These are phyloP conservation scores for Clarkia xantiana DNA, from an alignment of 345 rosid genomes.

Conservation along the genomic window DNA sequence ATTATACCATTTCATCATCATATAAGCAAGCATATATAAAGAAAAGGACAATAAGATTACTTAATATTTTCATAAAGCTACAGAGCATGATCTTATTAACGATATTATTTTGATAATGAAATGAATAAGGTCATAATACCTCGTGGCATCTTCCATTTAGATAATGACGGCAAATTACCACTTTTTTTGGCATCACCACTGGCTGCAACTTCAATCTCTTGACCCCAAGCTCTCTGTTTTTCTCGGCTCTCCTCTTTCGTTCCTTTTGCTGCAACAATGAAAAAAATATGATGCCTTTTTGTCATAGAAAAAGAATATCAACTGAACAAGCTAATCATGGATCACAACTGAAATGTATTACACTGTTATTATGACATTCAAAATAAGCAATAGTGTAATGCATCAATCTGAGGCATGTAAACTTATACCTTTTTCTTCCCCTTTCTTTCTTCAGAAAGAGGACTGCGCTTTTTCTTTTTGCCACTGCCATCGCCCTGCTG, in stretches of 20 bases:
- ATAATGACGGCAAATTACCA: constrained; percentile 56
- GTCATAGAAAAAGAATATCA: neutral
- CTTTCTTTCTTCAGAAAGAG: constrained; percentile 32
- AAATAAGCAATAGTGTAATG: neutral
- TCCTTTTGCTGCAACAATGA: constrained; percentile 34
- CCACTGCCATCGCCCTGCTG: constrained; percentile 16
- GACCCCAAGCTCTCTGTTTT: constrained; percentile 64
- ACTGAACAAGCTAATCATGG: neutral
- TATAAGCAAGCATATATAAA: too few relatives aligned
- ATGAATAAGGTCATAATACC: constrained; percentile 16
- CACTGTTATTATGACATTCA: neutral
- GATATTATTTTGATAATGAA: neutral
- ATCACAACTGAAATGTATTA: neutral
- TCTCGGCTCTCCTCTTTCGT: constrained; percentile 62
- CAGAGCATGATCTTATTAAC: too few relatives aligned
- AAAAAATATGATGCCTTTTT: neutral
- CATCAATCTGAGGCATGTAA: constrained; percentile 1
- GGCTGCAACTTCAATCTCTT: constrained; percentile 61
- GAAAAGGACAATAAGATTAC: too few relatives aligned
- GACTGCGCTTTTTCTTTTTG: constrained; percentile 33
- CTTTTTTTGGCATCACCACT: constrained; percentile 42
- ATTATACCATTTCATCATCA: too few relatives aligned
- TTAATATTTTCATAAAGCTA: too few relatives aligned
- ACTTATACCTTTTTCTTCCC: constrained; percentile 47
- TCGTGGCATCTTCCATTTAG: constrained; percentile 66